phyloP scores from a whole-genome alignment of 306 rosid genomes.

The Arachis hypogaea region DNA sequence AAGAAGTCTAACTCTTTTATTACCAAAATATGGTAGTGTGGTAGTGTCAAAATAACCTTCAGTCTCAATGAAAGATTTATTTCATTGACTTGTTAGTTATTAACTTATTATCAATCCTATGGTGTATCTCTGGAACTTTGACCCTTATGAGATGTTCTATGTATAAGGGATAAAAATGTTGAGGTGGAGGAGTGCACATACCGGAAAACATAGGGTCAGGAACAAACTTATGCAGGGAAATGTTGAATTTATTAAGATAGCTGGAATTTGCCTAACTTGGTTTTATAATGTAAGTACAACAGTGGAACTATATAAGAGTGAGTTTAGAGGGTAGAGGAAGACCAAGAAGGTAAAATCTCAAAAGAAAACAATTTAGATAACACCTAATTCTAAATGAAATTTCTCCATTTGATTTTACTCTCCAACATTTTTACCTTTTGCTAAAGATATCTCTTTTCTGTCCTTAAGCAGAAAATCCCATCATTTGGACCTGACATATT shows the following conservation, averaged over 20 bases:
- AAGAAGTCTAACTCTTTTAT: background rate
- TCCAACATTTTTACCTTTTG: conserved; percentile 1
- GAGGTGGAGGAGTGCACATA: background rate
- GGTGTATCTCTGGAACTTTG: conserved; percentile 4
- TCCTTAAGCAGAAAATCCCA: conserved; percentile 60
- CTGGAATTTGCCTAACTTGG: background rate
- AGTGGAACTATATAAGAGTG: background rate
- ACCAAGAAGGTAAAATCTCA: background rate
- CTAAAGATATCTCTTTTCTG: conserved; percentile 32
- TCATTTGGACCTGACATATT: conserved; percentile 60
- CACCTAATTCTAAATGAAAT: background rate
- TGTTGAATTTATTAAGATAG: background rate
- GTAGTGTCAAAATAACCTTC: background rate
- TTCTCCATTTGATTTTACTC: conserved; percentile 26
- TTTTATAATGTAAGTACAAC: background rate
- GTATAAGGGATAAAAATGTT: background rate
- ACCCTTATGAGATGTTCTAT: background rate
- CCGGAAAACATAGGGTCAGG: background rate
- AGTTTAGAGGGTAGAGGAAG: background rate
- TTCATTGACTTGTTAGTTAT: background rate
- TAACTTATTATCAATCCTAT: conserved; percentile 9
- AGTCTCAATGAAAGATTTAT: background rate
- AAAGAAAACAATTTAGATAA: background rate
- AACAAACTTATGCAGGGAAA: background rate
- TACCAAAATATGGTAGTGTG: background rate